Evolutionary conservation across 768 basidiomycete species (phyloP), one percentile per base, ranked within the genome.

Genomic region (Crassisporium funariophilum): DNA sequence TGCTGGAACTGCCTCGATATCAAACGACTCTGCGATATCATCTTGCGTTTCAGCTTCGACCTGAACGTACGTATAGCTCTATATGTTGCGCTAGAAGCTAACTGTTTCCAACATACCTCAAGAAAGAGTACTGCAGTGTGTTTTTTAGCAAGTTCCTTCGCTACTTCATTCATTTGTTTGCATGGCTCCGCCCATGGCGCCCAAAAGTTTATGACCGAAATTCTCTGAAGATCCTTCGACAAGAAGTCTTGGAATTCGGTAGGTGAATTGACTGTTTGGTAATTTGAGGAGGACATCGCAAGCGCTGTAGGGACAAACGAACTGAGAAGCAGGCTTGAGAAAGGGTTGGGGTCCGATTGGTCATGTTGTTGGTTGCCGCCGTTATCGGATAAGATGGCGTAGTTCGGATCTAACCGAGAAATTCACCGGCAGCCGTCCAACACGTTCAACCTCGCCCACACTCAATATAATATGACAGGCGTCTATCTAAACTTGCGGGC

Each of bases 171-270:
- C 87, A 97, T 95, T 57, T 86, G 78, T 57, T 77, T 77, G 74
- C 95, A 98, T 31, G 94, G 93, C 51, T 82, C 88, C 0, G 93
- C 97, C 91, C 92, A 88, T 67, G 82, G 73, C 34, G 95, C 91
- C 88, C 93, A 95, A 66, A 98, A 99, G 70, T 89, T 91, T 61
- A 97, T 83, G 27, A 95, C 73, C 4, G 94, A 94, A 17, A 95
- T 78, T 16, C 89, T 75, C 15, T 78, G 68, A 24, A 99, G 80
- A 67, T 98, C 95, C 16, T 67, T 60, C 0, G 83, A 84, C 37
- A 98, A 81, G 7, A 90, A 67, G 5, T 70, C 60, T 63, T 91
- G 82, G 69, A 98, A 92, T 40, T 91, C 79, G 1, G 77, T 68
- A 1, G 90, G 66, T 3, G 88, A 88, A 17, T 68, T 61, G 40